Conservation (phyloP, 768 basidiomycete species). For the Serpula lacrymans region DNA sequence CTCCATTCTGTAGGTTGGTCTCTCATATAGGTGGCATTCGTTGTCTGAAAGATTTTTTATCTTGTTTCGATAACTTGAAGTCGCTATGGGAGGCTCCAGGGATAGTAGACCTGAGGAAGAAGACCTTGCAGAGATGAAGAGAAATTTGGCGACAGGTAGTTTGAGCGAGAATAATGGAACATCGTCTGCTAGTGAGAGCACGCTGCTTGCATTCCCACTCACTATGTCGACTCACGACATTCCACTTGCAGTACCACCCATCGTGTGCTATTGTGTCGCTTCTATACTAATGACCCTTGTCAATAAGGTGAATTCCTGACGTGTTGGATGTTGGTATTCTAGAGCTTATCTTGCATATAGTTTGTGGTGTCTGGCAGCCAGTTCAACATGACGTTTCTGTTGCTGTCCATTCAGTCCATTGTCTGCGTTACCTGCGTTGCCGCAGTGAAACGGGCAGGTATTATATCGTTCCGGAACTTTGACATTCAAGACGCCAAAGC, state of each 20-base stretch:
- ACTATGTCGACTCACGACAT: too few relatives aligned
- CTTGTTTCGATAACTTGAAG: neutral
- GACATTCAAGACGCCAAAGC: slow-evolving; percentile 78
- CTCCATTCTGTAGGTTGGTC: too few relatives aligned
- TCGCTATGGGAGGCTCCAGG: slow-evolving; percentile 8
- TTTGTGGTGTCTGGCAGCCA: slow-evolving; percentile 91
- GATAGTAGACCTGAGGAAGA: slow-evolving; percentile 28
- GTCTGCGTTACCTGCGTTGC: slow-evolving; percentile 83
- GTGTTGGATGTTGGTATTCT: neutral
- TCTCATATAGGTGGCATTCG: too few relatives aligned
- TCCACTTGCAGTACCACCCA: slow-evolving; percentile 61
- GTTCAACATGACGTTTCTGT: slow-evolving; percentile 97
- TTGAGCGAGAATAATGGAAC: slow-evolving; percentile 14
- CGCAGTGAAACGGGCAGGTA: slow-evolving; percentile 64
- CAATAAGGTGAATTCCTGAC: slow-evolving; percentile 69
- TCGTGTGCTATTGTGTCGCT: slow-evolving; percentile 85
- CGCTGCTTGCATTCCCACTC: neutral
- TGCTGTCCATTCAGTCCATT: slow-evolving; percentile 85
- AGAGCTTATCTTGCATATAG: slow-evolving; percentile 33
- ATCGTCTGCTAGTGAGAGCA: slow-evolving; percentile 23
- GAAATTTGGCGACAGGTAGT: slow-evolving; percentile 41
- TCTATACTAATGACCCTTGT: slow-evolving; percentile 96
- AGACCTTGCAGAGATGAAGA: slow-evolving; percentile 53
- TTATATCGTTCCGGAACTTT: slow-evolving; percentile 85
- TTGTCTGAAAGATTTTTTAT: slow-evolving; percentile 2